Conservation (phyloP, 2,329 filamentous ascomycete genomes). For the Hypoxylon sp. region DNA sequence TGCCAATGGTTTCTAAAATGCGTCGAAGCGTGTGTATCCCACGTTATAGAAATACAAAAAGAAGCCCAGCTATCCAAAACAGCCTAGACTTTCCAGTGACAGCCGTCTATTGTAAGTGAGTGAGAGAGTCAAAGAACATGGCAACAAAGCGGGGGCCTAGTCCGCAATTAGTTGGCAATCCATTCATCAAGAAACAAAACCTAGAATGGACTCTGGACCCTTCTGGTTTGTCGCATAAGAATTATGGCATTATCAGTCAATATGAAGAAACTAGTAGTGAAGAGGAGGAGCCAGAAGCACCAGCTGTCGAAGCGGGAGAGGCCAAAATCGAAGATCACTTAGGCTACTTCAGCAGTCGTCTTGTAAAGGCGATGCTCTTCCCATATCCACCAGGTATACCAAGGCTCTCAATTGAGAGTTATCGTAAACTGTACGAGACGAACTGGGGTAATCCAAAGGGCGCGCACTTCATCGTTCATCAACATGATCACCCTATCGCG, state of each 20-base stretch:
- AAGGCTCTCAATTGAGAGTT: conserved; percentile 48
- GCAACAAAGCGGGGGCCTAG: conserved; percentile 45
- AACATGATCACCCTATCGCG: conserved; percentile 76
- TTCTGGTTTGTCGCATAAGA: conserved; percentile 25
- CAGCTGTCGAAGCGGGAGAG: conserved; percentile 53
- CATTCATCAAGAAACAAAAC: conserved; percentile 58
- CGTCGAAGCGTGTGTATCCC: no score
- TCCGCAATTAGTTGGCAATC: conserved; percentile 53
- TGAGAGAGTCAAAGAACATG: conserved; percentile 39
- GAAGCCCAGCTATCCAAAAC: no score
- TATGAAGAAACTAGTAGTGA: conserved; percentile 24
- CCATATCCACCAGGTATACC: conserved; percentile 40
- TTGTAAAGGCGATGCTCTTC: conserved; percentile 43
- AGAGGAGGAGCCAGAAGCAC: conserved; percentile 38
- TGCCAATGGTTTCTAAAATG: no score
- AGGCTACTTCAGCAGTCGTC: conserved; percentile 48
- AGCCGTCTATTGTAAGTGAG: no score
- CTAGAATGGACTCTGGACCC: conserved; percentile 53
- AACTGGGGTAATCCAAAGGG: conserved; percentile 47
- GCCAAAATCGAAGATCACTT: conserved; percentile 52
- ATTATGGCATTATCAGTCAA: no score
- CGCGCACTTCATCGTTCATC: conserved; percentile 73
- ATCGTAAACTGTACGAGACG: conserved; percentile 50
- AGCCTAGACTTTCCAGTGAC: no score
- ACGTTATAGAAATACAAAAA: no score